Conservation (phyloP, 2,329 filamentous ascomycete species). For the Beauveria rudraprayagi region DNA sequence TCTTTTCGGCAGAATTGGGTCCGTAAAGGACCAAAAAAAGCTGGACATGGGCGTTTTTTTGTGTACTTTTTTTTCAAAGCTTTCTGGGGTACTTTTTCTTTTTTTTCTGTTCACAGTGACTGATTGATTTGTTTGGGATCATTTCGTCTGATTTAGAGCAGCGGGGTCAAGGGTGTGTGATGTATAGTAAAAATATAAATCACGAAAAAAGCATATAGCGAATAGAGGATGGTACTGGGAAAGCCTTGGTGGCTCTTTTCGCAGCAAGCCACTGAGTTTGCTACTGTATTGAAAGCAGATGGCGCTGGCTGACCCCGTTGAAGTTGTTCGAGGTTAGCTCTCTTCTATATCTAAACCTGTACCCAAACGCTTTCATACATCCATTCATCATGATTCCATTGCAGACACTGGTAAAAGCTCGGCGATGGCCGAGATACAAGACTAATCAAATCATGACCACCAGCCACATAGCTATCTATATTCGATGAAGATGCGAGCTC, state of each 20-base stretch:
- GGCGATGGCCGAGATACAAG: no score
- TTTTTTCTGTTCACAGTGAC: not conserved
- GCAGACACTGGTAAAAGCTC: no score
- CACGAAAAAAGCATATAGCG: constrained; percentile 2
- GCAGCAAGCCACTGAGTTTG: no score
- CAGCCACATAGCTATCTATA: no score
- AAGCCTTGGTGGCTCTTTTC: not conserved
- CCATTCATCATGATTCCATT: no score
- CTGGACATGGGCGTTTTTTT: not conserved
- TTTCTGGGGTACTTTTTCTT: not conserved
- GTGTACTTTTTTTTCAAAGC: not conserved
- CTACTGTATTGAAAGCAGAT: no score
- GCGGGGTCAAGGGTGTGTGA: not conserved
- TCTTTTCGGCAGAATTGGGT: not conserved
- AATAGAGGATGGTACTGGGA: not conserved
- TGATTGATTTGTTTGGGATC: not conserved
- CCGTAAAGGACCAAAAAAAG: not conserved
- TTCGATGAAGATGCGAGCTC: no score
- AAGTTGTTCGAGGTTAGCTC: no score
- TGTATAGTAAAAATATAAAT: constrained; percentile 1
- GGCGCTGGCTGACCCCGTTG: no score
- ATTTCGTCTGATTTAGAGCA: not conserved
- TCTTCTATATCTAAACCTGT: no score
- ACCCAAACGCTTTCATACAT: no score
- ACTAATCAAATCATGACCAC: no score